Conservation (phyloP, 305 asterid species). For the Ajuga reptans region DNA sequence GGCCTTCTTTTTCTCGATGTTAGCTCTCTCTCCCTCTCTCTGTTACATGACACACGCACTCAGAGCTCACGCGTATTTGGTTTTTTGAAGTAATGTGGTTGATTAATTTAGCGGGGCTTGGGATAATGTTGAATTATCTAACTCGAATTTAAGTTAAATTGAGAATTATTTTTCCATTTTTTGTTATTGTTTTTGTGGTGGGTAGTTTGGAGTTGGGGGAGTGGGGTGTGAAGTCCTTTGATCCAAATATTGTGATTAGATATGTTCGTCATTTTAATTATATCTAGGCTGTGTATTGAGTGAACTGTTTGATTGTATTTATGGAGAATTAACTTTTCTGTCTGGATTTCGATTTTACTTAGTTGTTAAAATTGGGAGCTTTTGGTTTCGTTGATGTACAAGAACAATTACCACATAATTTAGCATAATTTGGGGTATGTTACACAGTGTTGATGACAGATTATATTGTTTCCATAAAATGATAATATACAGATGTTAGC, state of each 20-base stretch:
- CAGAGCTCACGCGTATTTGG: not conserved
- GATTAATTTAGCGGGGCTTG: slow-evolving; percentile 13
- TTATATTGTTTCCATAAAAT: not conserved
- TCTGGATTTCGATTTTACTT: not conserved
- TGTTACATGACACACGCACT: not conserved
- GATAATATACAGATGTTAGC: not conserved
- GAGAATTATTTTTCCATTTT: not conserved
- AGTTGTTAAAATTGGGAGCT: slow-evolving; percentile 8
- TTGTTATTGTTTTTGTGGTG: not conserved
- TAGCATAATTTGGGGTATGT: not conserved
- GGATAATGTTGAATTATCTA: slow-evolving; percentile 9
- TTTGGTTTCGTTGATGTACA: not conserved
- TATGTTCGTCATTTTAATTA: not conserved
- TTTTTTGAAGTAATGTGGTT: slow-evolving; percentile 12
- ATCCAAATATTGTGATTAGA: not conserved
- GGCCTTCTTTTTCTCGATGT: slow-evolving; percentile 51
- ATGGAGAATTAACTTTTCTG: slow-evolving; percentile 4
- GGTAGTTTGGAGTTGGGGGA: not conserved
- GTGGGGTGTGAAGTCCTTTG: not conserved
- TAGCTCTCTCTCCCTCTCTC: slow-evolving; percentile 14
- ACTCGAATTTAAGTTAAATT: slow-evolving; percentile 5
- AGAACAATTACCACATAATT: slow-evolving; percentile 4
- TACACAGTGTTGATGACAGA: not conserved
- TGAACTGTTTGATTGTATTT: slow-evolving; percentile 16
- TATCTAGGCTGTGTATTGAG: not conserved